Conservation (phyloP, 176 grass and related monocot genomes). For the Elaeis guineensis region DNA sequence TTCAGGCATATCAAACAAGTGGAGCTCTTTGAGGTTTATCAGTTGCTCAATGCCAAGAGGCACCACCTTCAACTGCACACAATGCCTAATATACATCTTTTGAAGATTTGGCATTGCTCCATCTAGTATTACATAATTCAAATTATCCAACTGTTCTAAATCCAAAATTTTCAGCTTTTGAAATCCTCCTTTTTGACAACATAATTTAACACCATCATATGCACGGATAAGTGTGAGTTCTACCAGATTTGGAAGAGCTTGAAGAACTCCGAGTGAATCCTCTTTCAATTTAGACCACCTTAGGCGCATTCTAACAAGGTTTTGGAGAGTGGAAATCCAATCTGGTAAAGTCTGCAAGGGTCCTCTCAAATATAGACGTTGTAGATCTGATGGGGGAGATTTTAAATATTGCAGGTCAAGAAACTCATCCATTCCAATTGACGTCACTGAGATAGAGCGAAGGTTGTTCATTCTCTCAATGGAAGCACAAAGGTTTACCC, state of each 20-base stretch:
- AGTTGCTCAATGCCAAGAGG: slow-evolving; percentile 12
- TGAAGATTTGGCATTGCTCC: slow-evolving; percentile 28
- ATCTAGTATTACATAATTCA: slow-evolving; percentile 9
- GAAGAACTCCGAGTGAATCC: slow-evolving; percentile 15
- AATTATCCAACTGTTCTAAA: slow-evolving; percentile 19
- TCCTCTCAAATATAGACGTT: slow-evolving; percentile 26
- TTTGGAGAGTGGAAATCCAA: slow-evolving; percentile 19
- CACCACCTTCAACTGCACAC: slow-evolving; percentile 4
- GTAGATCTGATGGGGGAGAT: slow-evolving; percentile 9
- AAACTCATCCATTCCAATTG: slow-evolving; percentile 11
- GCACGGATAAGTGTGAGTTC: slow-evolving; percentile 30
- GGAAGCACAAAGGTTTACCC: slow-evolving; percentile 13
- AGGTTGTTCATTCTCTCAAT: slow-evolving; percentile 20
- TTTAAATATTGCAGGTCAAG: slow-evolving; percentile 16
- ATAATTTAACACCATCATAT: slow-evolving; percentile 13
- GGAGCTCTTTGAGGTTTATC: slow-evolving; percentile 25
- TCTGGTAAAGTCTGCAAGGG: slow-evolving; percentile 11
- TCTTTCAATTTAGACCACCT: slow-evolving; percentile 20
- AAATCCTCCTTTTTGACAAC: slow-evolving; percentile 23
- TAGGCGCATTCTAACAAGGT: slow-evolving; percentile 21
- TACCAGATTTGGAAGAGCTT: slow-evolving; percentile 18
- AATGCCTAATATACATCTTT: slow-evolving; percentile 28
- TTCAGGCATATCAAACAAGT: slow-evolving; percentile 34
- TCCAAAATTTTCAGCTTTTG: slow-evolving; percentile 29
- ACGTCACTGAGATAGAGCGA: slow-evolving; percentile 21